Evolutionary conservation across 371 early-diverging fungal genomes (phyloP).

Genomic region (Mortierella sp.): DNA sequence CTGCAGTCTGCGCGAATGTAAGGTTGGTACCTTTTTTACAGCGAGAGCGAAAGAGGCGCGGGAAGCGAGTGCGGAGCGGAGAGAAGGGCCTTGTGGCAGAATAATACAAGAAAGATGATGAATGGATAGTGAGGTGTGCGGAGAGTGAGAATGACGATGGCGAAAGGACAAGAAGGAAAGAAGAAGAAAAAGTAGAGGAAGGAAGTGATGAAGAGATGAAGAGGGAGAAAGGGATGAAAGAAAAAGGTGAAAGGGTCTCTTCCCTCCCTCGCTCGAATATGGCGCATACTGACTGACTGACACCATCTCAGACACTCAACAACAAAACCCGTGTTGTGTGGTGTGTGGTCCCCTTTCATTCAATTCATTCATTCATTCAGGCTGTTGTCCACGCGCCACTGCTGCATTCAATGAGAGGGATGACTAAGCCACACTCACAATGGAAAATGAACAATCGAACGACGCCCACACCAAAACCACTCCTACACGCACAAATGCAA

Average conservation of each 20-base stretch:
- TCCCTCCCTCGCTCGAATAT: neutral
- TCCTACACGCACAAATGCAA: neutral
- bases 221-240: neutral
- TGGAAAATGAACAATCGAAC: neutral
- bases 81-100: neutral
- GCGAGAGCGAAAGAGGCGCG: neutral
- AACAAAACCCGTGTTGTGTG: too few relatives aligned
- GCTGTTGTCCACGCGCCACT: neutral
- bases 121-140: constrained; percentile 7
- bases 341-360: neutral
- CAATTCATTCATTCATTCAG: too few relatives aligned
- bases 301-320: neutral
- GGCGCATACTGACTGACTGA: neutral
- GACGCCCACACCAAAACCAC: neutral
- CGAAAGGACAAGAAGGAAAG: neutral
- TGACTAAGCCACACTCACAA: constrained; percentile 11
- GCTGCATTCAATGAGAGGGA: neutral
- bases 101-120: constrained; percentile 12
- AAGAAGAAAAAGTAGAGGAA: neutral
- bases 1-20: neutral
- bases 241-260: constrained; percentile 5
- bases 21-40: neutral
- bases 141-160: neutral
- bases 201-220: neutral
- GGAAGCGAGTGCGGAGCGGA: neutral